A percentile compares a stretch with the other conserved stretches of the same genome.
phyloP scores from a whole-genome alignment of 495 filamentous ascomycete species.

The Penicillium lividum region DNA sequence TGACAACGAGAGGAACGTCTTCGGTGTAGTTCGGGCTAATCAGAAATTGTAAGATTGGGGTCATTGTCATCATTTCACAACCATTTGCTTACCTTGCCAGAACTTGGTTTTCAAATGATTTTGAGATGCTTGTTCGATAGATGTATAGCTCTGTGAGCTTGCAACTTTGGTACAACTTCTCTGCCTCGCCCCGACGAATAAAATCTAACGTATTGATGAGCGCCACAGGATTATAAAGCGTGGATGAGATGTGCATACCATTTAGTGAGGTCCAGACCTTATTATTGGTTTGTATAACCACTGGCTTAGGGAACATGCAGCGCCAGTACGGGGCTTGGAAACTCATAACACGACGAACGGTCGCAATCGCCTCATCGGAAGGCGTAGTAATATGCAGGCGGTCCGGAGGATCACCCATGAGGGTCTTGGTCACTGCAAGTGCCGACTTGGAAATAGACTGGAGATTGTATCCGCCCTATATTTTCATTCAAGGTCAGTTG shows the following conservation, averaged over 20 bases:
- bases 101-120: conserved; percentile 85
- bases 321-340: conserved; percentile 61
- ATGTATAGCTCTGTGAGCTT: conserved; percentile 76
- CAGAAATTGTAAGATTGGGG: background rate
- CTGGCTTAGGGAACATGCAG: conserved; percentile 55
- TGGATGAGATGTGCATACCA: conserved; percentile 33
- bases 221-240: background rate
- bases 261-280: conserved; percentile 50
- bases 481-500: background rate
- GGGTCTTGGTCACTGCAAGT: conserved; percentile 82
- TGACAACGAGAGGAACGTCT: conserved; percentile 62
- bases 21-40: conserved; percentile 55
- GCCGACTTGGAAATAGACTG: conserved; percentile 89
- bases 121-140: conserved; percentile 65
- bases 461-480: conserved; percentile 88
- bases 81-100: conserved; percentile 64
- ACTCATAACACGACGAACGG: conserved; percentile 54
- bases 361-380: conserved; percentile 45
- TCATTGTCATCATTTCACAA: background rate
- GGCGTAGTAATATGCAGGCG: conserved; percentile 55
- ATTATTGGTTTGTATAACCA: conserved; percentile 17
- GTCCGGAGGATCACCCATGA: conserved; percentile 93
- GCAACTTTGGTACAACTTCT: conserved; percentile 65
- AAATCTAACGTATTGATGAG: conserved; percentile 53
- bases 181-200: conserved; percentile 70